Evolutionary conservation across 768 basidiomycete species (phyloP), one percentile per base, ranked within the genome.

Genomic region (Amanita subjunquillea): DNA sequence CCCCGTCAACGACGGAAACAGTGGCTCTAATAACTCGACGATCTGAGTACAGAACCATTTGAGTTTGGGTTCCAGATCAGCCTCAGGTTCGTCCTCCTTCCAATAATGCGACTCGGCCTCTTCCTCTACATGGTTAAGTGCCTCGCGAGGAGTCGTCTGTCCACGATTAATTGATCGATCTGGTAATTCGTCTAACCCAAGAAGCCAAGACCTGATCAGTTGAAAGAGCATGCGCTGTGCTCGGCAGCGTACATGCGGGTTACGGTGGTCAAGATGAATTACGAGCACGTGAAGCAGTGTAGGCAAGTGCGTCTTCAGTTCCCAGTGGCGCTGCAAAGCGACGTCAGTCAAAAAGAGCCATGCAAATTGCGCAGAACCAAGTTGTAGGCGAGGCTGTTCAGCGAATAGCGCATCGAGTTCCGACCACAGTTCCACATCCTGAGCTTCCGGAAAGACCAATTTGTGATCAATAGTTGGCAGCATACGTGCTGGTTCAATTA

Each of bases 361-460:
- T 1, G 93, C 91, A 62, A 89, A 89, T 62, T 95, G 92, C 12
- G 89, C 90, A 0, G 88, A 81, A 13, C 88, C 87, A 47, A 95
- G 71, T 2, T 79, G 71, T 44, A 86, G 69, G 30, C 83, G 72
- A 9, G 87, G 85, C 56, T 85, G 78, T 54, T 82, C 82, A 1
- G 77, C 80, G 63, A 88, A 92, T 37, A 91, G 63, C 8, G 80
- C 77, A 57, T 87, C 86, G 17, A 93, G 76, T 58, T 89, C 84
- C 13, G 85, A 82, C 85, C 87, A 87, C 6, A 90, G 64, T 53
- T 85, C 85, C 63, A 85, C 72, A 50, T 88, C 87, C 44, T 79
- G 78, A 27, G 79, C 75, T 53, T 74, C 76, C 17, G 82, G 85
- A 42, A 76, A 75, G 22, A 70, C 71, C 55, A 83, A 70, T 62